Conservation (phyloP, 306 rosid species). For the Gillenia trifoliata region DNA sequence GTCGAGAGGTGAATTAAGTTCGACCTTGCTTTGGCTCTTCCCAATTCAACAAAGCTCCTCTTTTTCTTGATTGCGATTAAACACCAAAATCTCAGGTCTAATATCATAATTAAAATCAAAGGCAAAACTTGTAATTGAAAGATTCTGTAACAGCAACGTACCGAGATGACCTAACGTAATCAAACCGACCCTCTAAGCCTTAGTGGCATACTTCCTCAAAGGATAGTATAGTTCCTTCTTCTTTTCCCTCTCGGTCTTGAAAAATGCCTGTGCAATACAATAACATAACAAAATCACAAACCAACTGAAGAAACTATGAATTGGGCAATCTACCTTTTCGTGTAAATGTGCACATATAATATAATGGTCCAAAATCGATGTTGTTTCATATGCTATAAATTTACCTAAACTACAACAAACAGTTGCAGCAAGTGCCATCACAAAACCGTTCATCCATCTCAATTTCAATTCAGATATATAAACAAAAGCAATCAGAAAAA, state of each 20-base stretch:
- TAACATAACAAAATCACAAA: background rate
- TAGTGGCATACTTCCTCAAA: conserved; percentile 76
- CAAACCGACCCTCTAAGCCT: conserved; percentile 45
- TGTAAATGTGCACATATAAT: too few relatives aligned
- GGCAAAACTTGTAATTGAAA: conserved; percentile 24
- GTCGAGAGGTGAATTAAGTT: too few relatives aligned
- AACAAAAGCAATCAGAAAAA: background rate
- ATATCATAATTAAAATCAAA: conserved; percentile 11
- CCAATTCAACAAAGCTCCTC: too few relatives aligned
- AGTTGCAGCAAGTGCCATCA: background rate
- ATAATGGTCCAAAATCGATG: background rate
- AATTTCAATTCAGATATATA: background rate
- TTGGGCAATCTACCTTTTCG: background rate
- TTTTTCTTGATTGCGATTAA: background rate
- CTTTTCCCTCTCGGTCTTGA: conserved; percentile 79
- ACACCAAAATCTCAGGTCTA: conserved; percentile 12
- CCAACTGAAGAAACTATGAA: background rate
- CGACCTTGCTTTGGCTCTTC: too few relatives aligned
- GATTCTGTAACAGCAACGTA: conserved; percentile 10
- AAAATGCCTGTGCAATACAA: conserved; percentile 44
- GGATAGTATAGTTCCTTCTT: conserved; percentile 75
- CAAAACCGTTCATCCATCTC: background rate
- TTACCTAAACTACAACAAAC: background rate
- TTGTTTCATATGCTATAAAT: background rate
- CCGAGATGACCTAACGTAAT: conserved; percentile 13